Evolutionary conservation across 306 rosid species (phyloP).

Genomic region (Argentina anserina): DNA sequence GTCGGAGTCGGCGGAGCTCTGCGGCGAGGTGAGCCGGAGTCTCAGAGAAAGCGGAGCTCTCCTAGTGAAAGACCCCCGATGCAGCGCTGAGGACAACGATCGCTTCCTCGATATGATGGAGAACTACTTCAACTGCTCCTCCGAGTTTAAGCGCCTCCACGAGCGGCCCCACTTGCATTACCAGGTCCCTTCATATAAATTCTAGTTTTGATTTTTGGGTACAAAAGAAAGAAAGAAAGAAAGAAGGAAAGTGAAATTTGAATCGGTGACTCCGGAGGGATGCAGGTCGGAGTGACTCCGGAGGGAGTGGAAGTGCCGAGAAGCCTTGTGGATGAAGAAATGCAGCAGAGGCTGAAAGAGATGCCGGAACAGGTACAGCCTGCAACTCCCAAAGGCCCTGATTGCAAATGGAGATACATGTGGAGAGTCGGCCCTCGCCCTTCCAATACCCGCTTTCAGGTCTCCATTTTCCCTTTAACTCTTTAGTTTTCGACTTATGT

Average conservation of each 20-base stretch:
- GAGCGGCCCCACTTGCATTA: conserved; percentile 85
- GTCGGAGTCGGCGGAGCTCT: conserved; percentile 26
- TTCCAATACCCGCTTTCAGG: conserved; percentile 68
- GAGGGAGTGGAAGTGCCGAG: conserved; percentile 89
- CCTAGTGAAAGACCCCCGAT: conserved; percentile 75
- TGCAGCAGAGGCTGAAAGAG: conserved; percentile 66
- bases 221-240: no score
- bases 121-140: conserved; percentile 58
- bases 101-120: conserved; percentile 97
- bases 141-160: conserved; percentile 62
- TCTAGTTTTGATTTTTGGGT: no score
- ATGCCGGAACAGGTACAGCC: conserved; percentile 71
- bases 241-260: no score
- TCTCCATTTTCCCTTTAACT: conserved; percentile 1
- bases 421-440: conserved; percentile 98
- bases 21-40: conserved; percentile 65
- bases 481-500: neutral
- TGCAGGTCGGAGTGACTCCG: conserved; percentile 89
- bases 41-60: conserved; percentile 87
- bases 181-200: no score
- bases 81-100: conserved; percentile 76
- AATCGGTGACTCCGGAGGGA: neutral
- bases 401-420: conserved; percentile 90
- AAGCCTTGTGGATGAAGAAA: conserved; percentile 83
- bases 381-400: conserved; percentile 66